phyloP scores from a whole-genome alignment of 352 stramenopile genomes.

The Sclerospora graminicola region DNA sequence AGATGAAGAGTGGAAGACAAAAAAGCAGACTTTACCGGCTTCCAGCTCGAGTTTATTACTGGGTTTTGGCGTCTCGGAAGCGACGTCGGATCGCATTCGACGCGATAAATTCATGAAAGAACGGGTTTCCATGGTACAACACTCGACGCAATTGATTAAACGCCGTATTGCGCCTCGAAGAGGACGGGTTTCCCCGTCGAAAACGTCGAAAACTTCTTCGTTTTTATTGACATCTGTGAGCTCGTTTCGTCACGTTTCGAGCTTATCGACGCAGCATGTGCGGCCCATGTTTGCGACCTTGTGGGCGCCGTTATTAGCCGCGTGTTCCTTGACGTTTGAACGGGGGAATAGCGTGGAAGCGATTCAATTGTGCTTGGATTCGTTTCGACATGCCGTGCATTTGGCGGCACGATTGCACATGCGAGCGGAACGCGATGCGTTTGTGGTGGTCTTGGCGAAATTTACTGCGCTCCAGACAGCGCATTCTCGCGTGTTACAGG shows the following conservation, averaged over 20 bases:
- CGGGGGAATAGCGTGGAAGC: conserved; percentile 86
- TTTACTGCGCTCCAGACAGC: conserved; percentile 93
- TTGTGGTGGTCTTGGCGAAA: conserved; percentile 93
- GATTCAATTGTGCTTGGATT: conserved; percentile 91
- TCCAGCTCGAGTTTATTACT: conserved; percentile 25
- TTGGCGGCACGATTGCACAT: conserved; percentile 84
- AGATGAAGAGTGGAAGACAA: too few relatives aligned
- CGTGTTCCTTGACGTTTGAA: conserved; percentile 96
- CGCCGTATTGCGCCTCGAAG: conserved; percentile 30
- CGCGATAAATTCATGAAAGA: conserved; percentile 81
- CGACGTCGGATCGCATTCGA: conserved; percentile 47
- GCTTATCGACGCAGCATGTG: conserved; percentile 71
- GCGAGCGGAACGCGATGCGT: conserved; percentile 90
- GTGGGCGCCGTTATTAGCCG: conserved; percentile 94
- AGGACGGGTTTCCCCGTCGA: too few relatives aligned
- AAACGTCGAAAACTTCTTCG: too few relatives aligned
- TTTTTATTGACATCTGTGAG: conserved; percentile 15
- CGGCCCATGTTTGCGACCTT: conserved; percentile 98
- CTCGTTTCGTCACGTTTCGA: conserved; percentile 57
- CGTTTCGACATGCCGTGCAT: conserved; percentile 93
- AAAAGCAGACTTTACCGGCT: too few relatives aligned
- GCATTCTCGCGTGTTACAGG: conserved; percentile 88
- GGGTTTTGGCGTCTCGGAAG: conserved; percentile 43
- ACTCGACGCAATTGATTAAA: conserved; percentile 74
- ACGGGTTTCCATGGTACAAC: conserved; percentile 70